Evolutionary conservation across 345 rosid species (phyloP), one percentile per base, ranked within the genome.

Genomic region (Eucalyptus regnans): DNA sequence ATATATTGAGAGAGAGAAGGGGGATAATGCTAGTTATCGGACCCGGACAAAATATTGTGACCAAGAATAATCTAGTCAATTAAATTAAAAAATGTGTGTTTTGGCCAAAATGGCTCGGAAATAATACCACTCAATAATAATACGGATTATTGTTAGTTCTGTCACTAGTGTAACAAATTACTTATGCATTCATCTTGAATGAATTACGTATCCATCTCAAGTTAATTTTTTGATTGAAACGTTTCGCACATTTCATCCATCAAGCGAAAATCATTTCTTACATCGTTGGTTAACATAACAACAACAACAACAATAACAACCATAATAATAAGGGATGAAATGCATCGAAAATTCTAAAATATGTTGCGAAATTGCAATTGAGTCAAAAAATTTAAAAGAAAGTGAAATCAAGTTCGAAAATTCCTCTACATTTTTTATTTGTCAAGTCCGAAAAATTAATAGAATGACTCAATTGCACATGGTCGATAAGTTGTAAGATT

Each of bases 401-500:
- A 9, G 5, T 52, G 1, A 2, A 56, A 56, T 56, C 2, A 9
- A 1, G 3, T 56, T 0, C 3, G 1, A 56, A 56, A 23, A 23
- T 1, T 56, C 1, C 0, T 56, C 9, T 2, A 0, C 0, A 56
- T 9, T 56, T 56, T 56, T 23, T 4, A 2, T 23, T 56, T 22
- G 11, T 23, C 62, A 56, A 23, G 62, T 23, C 0, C 0, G 29
- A 22, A 56, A 23, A 56, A 9, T 23, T 56, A 3, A 22, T 56
- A 10, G 6, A 10, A 56, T 0, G 29, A 56, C 6, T 22, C 13
- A 5, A 23, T 0, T 9, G 0, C 12, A 23, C 12, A 9, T 4
- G 9, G 0, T 23, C 4, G 12, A 56, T 23, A 56, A 22, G 29
- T 23, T 4, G 12, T 10, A 56, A 10, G 29, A 9, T 23, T 56